Evolutionary conservation across 1,139 yeast genomes (phyloP), one percentile per base, ranked within the genome.

Genomic region (Lodderomyces beijingensis): DNA sequence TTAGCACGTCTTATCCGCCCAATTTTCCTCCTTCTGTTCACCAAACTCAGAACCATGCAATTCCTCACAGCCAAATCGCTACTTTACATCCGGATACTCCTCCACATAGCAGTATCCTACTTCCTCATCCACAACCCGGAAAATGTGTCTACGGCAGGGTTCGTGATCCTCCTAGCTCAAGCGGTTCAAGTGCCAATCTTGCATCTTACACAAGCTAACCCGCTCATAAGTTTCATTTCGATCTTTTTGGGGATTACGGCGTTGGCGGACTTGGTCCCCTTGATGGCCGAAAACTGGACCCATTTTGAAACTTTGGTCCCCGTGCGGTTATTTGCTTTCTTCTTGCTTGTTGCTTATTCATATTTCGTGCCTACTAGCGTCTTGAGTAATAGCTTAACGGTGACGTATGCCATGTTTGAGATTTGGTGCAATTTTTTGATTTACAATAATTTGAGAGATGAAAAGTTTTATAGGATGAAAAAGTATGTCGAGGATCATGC

Each of bases 281-380:
- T 79, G 22, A 36, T 77, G 30, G 81, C 78, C 19, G 70, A 67
- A 25, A 81, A 81, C 42, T 38, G 58, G 17, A 57, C 57, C 11
- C 79, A 74, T 53, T 82, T 86, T 48, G 85, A 81, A 47, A 65
- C 79, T 5, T 54, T 80, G 11, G 80, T 85, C 3, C 94, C 95
- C 6, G 46, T 74, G 8, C 72, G 96, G 48, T 59, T 87, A 35
- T 44, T 71, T 8, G 44, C 69, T 4, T 78, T 68, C 49, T 85
- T 88, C 49, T 50, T 51, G 1, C 44, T 80, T 29, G 76, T 76
- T 8, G 58, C 59, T 9, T 68, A 61, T 45, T 43, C 68, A 25
- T 72, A 69, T 51, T 39, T 66, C 25, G 59, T 59, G 16, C 61
- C 61, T 14, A 63, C 66, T 34, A 53, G 68, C 11, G 57, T 61